These are phyloP conservation scores for Zygotorulaspora sp. DNA, from an alignment of 805 yeast genomes.

Conservation along the genomic window DNA sequence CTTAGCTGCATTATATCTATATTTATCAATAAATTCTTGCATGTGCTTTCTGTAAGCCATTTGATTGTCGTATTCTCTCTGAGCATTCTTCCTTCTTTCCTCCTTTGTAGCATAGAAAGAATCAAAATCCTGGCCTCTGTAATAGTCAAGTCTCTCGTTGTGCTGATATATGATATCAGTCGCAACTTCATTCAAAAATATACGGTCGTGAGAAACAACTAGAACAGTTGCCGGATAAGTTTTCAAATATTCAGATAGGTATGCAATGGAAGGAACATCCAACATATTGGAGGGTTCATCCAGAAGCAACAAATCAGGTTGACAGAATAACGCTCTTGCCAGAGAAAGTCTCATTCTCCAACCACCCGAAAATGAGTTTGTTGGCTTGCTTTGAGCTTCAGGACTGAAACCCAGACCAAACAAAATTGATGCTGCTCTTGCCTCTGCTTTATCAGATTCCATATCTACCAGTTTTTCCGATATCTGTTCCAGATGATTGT, in stretches of 20 bases:
- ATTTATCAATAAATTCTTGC: constrained; percentile 93
- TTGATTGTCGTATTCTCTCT: constrained; percentile 94
- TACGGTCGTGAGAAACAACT: constrained; percentile 96
- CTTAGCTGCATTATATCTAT: constrained; percentile 95
- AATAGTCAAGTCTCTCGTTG: constrained; percentile 93
- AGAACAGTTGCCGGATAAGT: constrained; percentile 87
- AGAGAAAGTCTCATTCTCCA: constrained; percentile 99
- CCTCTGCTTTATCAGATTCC: constrained; percentile 97
- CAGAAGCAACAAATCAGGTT: constrained; percentile 85
- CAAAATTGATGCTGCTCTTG: constrained; percentile 90
- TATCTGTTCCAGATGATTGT: constrained; percentile 69
- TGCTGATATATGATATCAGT: constrained; percentile 98
- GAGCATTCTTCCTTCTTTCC: constrained; percentile 89
- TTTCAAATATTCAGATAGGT: constrained; percentile 82
- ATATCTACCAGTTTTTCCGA: constrained; percentile 81
- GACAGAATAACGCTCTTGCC: constrained; percentile 96
- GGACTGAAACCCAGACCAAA: constrained; percentile 90
- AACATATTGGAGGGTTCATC: constrained; percentile 99
- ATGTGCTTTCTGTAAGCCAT: constrained; percentile 92
- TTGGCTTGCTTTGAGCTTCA: constrained; percentile 76
- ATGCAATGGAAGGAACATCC: constrained; percentile 98
- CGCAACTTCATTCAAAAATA: constrained; percentile 95
- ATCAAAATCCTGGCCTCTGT: constrained; percentile 91
- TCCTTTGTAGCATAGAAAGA: constrained; percentile 88
- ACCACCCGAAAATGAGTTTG: constrained; percentile 97